Percentiles rank a stretch among this genome's conserved stretches.
Conservation (phyloP, 1,139 yeast species). For the Komagataea norvegica region DNA sequence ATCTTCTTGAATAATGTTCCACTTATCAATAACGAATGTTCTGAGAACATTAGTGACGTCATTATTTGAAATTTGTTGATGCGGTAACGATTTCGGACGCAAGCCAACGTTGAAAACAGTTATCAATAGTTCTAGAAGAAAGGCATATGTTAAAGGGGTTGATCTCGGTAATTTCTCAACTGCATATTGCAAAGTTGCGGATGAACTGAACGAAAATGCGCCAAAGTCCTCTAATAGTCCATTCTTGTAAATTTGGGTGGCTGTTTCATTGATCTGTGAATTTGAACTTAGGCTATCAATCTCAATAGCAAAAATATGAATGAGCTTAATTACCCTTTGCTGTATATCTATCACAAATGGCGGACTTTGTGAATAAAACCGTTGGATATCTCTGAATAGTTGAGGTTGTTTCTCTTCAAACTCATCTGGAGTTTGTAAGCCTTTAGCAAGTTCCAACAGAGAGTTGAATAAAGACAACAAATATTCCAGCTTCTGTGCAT, state of each 20-base stretch:
- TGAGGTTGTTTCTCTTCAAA: constrained; percentile 18
- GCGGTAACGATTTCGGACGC: constrained; percentile 1
- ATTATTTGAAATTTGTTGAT: constrained; percentile 9
- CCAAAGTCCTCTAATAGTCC: constrained; percentile 53
- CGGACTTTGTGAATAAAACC: constrained; percentile 32
- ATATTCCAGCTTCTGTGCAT: constrained; percentile 30
- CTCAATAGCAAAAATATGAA: constrained; percentile 42
- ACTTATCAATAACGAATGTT: constrained; percentile 16
- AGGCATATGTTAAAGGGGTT: constrained; percentile 23
- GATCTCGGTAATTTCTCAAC: constrained; percentile 27
- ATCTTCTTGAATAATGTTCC: constrained; percentile 28
- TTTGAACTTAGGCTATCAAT: constrained; percentile 34
- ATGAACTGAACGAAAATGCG: constrained; percentile 51
- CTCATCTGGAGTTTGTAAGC: constrained; percentile 58
- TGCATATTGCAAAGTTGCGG: constrained; percentile 30
- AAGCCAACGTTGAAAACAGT: constrained; percentile 36
- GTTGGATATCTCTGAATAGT: constrained; percentile 9
- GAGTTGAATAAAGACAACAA: constrained; percentile 54
- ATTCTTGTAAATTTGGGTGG: constrained; percentile 51
- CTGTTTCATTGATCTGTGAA: constrained; percentile 47
- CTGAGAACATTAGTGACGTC: constrained; percentile 16
- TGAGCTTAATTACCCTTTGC: constrained; percentile 35
- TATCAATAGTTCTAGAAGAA: constrained; percentile 40
- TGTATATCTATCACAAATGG: constrained; percentile 30
- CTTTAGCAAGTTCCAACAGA: constrained; percentile 63